Percentiles rank a stretch among this genome's conserved stretches.
These are phyloP conservation scores for Monocercomonoides exilis DNA, from an alignment of 78 protist genomes.

Conservation along the genomic window DNA sequence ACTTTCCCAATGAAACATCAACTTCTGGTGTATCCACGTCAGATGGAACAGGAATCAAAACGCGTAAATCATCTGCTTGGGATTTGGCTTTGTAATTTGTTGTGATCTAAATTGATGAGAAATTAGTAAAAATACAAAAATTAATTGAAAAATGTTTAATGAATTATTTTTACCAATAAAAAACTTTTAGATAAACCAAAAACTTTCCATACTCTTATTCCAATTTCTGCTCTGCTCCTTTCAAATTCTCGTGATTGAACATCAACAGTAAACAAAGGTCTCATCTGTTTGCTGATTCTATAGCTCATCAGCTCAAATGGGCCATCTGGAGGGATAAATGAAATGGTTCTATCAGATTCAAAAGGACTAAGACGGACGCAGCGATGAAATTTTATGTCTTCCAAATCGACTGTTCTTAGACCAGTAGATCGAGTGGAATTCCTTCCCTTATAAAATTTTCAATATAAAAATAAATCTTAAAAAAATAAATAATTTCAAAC, in stretches of 20 bases:
- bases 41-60: constrained; percentile 87
- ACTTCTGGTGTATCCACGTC: constrained; percentile 82
- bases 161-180: no score
- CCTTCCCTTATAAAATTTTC: neutral
- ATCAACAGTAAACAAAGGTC: neutral
- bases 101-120: constrained; percentile 48
- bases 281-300: constrained; percentile 59
- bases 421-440: constrained; percentile 37
- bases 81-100: constrained; percentile 75
- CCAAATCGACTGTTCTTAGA: constrained; percentile 91
- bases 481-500: neutral
- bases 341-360: constrained; percentile 89
- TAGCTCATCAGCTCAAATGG: constrained; percentile 96
- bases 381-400: constrained; percentile 96
- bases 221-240: neutral
- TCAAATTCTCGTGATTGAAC: neutral
- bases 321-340: constrained; percentile 97
- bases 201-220: no score
- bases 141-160: no score
- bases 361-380: constrained; percentile 89
- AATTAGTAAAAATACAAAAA: neutral
- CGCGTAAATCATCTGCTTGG: constrained; percentile 84
- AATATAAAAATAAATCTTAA: neutral
- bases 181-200: no score
- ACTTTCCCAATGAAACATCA: constrained; percentile 53